Base-by-base conservation (phyloP, 2,329 filamentous ascomycete species). In the Penicillium glabrum region DNA sequence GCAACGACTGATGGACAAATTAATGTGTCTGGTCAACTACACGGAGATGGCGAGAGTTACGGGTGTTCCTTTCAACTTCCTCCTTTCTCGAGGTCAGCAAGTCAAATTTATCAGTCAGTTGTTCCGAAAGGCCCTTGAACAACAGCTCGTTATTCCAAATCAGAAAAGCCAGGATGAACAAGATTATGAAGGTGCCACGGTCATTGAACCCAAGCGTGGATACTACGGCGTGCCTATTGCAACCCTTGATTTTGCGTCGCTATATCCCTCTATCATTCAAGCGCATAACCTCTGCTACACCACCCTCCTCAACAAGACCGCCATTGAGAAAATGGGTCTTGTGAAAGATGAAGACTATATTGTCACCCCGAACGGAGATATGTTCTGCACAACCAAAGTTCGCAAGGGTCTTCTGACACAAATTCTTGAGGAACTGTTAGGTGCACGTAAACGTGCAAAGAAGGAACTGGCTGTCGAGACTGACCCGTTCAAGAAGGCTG, bases 21-120 rank as follows among this genome's bases (percentile, higher is more conserved):
- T 99, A 26, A 98, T 96, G 71, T 98, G 95, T 76, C 81, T 99
- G n/a, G 90, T 96, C 76, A 99, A 99, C 73, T 98, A 98, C 70
- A 98, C 95, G 0, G 95, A 99, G 77, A 99, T 99, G 95, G 93
- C 95, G 56, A 95, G 95, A 85, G 95, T 99, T 76, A 99, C 96
- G 26, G 95, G 95, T 67, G 93, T 99, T 5, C 95, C 95, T 0
- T 99, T 99, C 81, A 98, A 96, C 71, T 96, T 89, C 70, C 83
- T 99, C 45, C 83, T 99, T 2, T 87, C 95, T 24, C 87, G 93
- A 70, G 95, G 95, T 45, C 95, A 99, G 73, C 96, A 99, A 75
- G 88, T 99, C 72, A 96, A 96, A 70, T 99, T 99, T 77, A 86
- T 99, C 77, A 98, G 93, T 72, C 95, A 99, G 72, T 81, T 99